Base-by-base conservation (phyloP, 768 basidiomycete species). In the Russula ochroleuca region DNA sequence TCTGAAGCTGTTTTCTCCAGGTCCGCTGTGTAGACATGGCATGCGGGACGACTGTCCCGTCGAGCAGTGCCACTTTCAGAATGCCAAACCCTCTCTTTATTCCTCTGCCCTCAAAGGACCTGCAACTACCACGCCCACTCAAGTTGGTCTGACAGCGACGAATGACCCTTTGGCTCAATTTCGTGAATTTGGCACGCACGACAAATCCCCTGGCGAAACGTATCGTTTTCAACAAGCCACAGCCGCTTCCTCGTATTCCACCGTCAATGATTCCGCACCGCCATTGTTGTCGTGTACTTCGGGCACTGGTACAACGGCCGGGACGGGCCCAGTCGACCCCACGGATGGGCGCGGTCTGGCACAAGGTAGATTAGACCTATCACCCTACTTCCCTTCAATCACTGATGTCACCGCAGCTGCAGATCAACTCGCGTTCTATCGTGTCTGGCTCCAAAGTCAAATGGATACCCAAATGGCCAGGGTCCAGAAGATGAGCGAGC, bases 391-490 rank as follows among this genome's bases (percentile, higher is more conserved):
- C 52, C 11, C 15, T 23, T 1, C 2, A 40, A 5, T 17, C 4
- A 10, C 53, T 50, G 47, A 64, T 8, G 6, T 10, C 23, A 17
- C 31, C 10, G 8, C 21, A 64, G 57, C 59, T 0, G 19, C 52
- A 19, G 54, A 47, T 28, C 31, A 35, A 9, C 48, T 65, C 2
- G 19, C 64, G 10, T 2, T 23, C 6, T 61, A 56, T 43, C 59
- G 48, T 17, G 25, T 23, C 15, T 61, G 59, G 64, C 40, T 65
- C 23, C 28, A 57, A 19, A 25, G 31, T 13, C 53, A 56, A 28
- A 23, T 65, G 28, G 31, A 33, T 23, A 48, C 15, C 4, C 64
- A 65, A 41, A 61, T 56, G 40, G 59, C 59, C 5, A 65, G 9
- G 25, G 55, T 65, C 19, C 38, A 31, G 19, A 53, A 47, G 0